Evolutionary conservation across 2,329 filamentous ascomycete species (phyloP).

Genomic region (Podosphaera fusca): DNA sequence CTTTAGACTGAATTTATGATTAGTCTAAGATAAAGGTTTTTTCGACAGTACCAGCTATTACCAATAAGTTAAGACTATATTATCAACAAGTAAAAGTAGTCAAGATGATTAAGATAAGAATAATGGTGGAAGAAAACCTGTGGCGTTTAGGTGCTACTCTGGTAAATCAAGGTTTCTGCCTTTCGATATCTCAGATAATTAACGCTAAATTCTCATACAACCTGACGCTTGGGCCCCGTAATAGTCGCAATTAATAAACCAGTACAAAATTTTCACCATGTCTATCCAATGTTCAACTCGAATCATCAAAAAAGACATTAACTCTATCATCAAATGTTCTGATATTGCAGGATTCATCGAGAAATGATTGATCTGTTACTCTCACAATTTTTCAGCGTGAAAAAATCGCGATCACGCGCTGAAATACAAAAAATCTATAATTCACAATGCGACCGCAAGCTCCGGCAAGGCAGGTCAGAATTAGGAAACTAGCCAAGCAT

Average conservation of each 20-base stretch:
- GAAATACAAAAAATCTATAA: constrained; percentile 6
- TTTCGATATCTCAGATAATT: background rate
- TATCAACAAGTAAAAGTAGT: too few species aligned
- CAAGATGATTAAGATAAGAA: too few species aligned
- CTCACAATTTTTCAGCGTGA: constrained; percentile 11
- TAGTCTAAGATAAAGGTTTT: too few species aligned
- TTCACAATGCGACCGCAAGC: constrained; percentile 8
- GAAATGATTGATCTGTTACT: constrained; percentile 9
- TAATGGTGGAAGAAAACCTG: too few species aligned
- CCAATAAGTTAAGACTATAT: too few species aligned
- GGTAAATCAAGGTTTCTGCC: too few species aligned
- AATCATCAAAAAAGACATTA: constrained; percentile 12
- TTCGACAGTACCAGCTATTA: too few species aligned
- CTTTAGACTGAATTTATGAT: too few species aligned
- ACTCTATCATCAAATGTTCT: constrained; percentile 6
- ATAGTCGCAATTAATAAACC: background rate
- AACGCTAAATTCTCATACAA: background rate
- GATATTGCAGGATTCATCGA: constrained; percentile 8
- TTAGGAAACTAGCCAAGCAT: constrained; percentile 33
- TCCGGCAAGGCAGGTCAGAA: constrained; percentile 16
- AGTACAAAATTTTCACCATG: background rate
- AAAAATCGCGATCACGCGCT: constrained; percentile 10
- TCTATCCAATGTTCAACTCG: background rate
- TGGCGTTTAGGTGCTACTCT: too few species aligned
- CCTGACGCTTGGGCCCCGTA: background rate